Percentiles rank a stretch among this genome's conserved stretches.
Conservation (phyloP, 2,329 filamentous ascomycete genomes). For the Madurella fahalii region DNA sequence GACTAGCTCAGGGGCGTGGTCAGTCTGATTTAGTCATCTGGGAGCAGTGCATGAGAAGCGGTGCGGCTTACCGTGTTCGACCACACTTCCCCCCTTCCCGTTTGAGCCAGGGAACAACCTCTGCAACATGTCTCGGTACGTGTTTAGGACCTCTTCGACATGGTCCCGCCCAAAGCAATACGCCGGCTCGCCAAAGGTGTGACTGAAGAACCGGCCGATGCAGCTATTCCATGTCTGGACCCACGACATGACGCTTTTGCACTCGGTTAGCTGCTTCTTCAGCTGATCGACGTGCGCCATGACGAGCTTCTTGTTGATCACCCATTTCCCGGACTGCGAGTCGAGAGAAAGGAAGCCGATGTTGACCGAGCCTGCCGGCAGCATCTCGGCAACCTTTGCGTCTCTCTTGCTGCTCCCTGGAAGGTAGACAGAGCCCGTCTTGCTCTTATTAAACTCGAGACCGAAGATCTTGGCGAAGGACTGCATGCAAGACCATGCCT, state of each 20-base stretch:
- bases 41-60: neutral
- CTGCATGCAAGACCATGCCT: slow-evolving; percentile 42
- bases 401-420: slow-evolving; percentile 22
- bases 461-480: slow-evolving; percentile 40
- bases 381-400: slow-evolving; percentile 22
- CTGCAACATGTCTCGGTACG: slow-evolving; percentile 39
- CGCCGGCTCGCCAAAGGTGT: slow-evolving; percentile 43
- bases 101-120: slow-evolving; percentile 33
- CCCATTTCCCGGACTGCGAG: slow-evolving; percentile 42
- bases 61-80: slow-evolving; percentile 24
- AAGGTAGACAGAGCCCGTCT: slow-evolving; percentile 40
- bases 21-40: neutral
- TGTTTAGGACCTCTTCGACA: slow-evolving; percentile 40
- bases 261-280: slow-evolving; percentile 49
- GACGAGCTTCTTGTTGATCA: slow-evolving; percentile 51
- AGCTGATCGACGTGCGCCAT: slow-evolving; percentile 52
- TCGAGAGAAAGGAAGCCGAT: slow-evolving; percentile 55
- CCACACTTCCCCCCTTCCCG: slow-evolving; percentile 25
- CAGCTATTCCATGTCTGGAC: slow-evolving; percentile 46
- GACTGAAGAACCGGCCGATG: slow-evolving; percentile 42
- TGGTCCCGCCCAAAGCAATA: slow-evolving; percentile 44
- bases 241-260: slow-evolving; percentile 41
- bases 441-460: slow-evolving; percentile 38
- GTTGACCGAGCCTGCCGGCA: slow-evolving; percentile 50
- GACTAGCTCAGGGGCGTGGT: slow-evolving; percentile 13